Evolutionary conservation across 2,329 filamentous ascomycete genomes (phyloP).

Genomic region (Malbranchea cinnamomea): DNA sequence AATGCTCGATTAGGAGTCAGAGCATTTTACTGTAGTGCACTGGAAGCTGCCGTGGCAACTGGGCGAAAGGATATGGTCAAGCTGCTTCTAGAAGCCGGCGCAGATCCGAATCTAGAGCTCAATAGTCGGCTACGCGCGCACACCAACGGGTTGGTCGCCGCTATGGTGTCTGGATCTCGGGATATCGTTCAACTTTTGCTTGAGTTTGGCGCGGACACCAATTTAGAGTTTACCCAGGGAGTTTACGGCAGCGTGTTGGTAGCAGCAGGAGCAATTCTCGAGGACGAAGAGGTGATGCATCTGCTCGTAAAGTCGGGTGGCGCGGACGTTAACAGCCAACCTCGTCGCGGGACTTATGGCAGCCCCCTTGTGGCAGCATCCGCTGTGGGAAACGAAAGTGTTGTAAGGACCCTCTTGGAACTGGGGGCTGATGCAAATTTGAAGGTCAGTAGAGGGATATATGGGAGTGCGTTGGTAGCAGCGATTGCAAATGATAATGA

Average conservation of each 20-base stretch:
- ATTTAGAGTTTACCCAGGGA: not conserved
- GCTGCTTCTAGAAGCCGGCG: slow-evolving; percentile 1
- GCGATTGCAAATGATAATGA: not conserved
- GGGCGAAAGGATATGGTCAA: not conserved
- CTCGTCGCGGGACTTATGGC: not conserved
- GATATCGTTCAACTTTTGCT: not conserved
- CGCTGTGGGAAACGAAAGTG: too few species aligned
- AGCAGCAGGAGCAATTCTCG: not conserved
- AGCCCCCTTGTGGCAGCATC: slow-evolving; percentile 1
- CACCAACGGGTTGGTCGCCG: not conserved
- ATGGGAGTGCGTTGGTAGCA: slow-evolving; percentile 6
- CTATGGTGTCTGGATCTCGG: not conserved
- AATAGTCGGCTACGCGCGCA: too few species aligned
- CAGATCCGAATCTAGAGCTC: slow-evolving; percentile 2
- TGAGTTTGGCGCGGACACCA: not conserved
- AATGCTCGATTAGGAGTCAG: too few species aligned
- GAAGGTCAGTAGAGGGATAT: not conserved
- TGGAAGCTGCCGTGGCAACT: not conserved
- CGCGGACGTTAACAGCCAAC: slow-evolving; percentile 1
- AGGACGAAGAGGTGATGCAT: not conserved
- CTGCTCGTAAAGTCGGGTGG: not conserved
- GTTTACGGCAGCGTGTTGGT: slow-evolving; percentile 2
- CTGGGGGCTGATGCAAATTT: slow-evolving; percentile 12
- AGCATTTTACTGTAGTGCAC: slow-evolving; percentile 1
- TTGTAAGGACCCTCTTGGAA: slow-evolving; percentile 6